Base-by-base conservation (phyloP, 1,284 basidiomycete genomes). In the Omphalotus olearius region DNA sequence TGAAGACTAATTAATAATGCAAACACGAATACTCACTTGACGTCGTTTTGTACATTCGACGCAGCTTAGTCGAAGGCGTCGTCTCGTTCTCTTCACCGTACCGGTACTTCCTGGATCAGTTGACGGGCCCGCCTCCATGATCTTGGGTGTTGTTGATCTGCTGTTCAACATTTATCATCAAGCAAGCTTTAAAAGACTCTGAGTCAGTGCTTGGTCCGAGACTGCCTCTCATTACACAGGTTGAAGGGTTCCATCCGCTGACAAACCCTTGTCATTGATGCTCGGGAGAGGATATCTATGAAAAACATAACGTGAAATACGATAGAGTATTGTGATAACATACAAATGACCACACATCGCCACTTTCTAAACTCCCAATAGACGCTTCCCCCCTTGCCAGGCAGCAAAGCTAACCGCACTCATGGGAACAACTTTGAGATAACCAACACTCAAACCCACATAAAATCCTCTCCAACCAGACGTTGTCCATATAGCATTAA, bases 361-460 rank as follows among this genome's bases (percentile, higher is more conserved):
- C 38, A 49, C 26, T 63, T 70, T 59, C 49, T 69, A 69, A 43
- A 84, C 71, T 53, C 74, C 76, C 47, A 91, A 66, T 36, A 83
- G 47, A 45, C 79, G 69, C 69, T 88, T 90, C 61, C 80, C 77
- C 54, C 78, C 75, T 66, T 90, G 85, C 89, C 89, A 91, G 23
- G 83, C 83, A 28, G 84, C 74, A 62, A 82, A 92, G 65, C 83
- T 88, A 50, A 91, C 83, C 51, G 88, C 88, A 11, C 91, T 97
- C 94, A 98, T 98, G 11, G 96, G 96, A 48, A 98, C 80, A n/a
- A 98, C 87, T 74, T 99, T 98, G 53, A 98, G 64, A 69, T 93
- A 97, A 0, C 97, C 97, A 59, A 99, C 93, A 53, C 85, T 85
- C 58, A 99, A 70, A 0, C 97, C 97, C 14, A 98, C 86, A 64